phyloP scores from a whole-genome alignment of 768 basidiomycete species.

The Pholiota molesta region DNA sequence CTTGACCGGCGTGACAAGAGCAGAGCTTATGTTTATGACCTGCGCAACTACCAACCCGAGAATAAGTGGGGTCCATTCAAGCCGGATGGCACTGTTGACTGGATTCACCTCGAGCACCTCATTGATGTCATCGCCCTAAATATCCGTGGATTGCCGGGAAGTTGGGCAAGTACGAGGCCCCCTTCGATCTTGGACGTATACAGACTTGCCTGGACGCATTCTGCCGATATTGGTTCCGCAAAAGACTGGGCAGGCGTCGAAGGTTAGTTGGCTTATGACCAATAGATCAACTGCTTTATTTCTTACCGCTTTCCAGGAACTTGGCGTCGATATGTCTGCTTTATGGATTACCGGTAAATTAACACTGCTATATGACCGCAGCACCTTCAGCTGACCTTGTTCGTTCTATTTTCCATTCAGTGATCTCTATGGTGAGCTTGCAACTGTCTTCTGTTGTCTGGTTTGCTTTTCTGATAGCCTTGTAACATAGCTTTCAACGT shows the following conservation, averaged over 20 bases:
- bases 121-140: conserved; percentile 57
- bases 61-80: conserved; percentile 66
- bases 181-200: conserved; percentile 54
- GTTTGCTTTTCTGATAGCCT: background rate
- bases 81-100: conserved; percentile 48
- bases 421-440: conserved; percentile 21
- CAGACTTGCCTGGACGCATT: conserved; percentile 58
- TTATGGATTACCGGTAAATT: conserved; percentile 74
- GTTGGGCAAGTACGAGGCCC: conserved; percentile 43
- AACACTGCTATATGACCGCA: background rate
- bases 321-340: conserved; percentile 77
- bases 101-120: conserved; percentile 66
- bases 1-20: conserved; percentile 45
- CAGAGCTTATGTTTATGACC: conserved; percentile 65
- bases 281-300: background rate
- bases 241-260: conserved; percentile 77
- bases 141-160: conserved; percentile 45
- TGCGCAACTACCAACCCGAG: conserved; percentile 54
- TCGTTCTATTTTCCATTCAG: conserved; percentile 27
- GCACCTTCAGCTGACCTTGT: conserved; percentile 35
- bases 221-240: conserved; percentile 25
- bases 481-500: conserved; percentile 51
- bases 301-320: conserved; percentile 37
- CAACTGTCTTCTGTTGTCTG: background rate
- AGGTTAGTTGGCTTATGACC: conserved; percentile 32